Evolutionary conservation across 441 rosid species (phyloP).

Genomic region (Brassica balearica): DNA sequence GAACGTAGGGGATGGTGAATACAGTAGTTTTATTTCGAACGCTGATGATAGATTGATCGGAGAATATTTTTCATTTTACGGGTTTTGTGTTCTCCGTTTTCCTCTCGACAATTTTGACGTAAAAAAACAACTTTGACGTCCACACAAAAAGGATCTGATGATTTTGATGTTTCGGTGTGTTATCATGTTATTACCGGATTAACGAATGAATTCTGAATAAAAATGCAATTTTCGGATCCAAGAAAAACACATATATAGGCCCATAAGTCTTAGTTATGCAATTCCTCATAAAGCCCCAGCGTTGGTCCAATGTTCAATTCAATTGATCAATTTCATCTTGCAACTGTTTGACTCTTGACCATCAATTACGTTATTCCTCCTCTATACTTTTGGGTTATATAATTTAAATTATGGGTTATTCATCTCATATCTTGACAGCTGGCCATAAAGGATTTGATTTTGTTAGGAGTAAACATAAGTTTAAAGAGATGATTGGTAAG

Average conservation of each 20-base stretch:
- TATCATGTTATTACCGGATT: background rate
- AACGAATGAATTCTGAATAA: background rate
- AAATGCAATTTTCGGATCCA: background rate
- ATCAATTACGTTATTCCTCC: background rate
- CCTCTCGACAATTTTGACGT: background rate
- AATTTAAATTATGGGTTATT: background rate
- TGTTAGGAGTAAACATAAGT: background rate
- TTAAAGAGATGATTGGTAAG: background rate
- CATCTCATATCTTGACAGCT: background rate
- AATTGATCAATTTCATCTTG: background rate
- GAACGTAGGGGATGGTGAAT: background rate
- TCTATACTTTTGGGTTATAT: background rate
- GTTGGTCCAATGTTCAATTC: background rate
- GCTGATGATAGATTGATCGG: background rate
- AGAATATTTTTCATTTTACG: background rate
- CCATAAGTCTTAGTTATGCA: background rate
- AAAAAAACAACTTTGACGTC: background rate
- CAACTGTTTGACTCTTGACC: background rate
- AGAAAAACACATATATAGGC: background rate
- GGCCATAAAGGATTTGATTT: background rate
- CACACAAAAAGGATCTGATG: background rate
- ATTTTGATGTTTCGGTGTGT: background rate
- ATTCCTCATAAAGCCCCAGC: background rate
- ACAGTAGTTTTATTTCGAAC: background rate
- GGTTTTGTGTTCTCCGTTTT: background rate